phyloP scores from a whole-genome alignment of 208 protist genomes.

The Trypanosoma platydactyli region DNA sequence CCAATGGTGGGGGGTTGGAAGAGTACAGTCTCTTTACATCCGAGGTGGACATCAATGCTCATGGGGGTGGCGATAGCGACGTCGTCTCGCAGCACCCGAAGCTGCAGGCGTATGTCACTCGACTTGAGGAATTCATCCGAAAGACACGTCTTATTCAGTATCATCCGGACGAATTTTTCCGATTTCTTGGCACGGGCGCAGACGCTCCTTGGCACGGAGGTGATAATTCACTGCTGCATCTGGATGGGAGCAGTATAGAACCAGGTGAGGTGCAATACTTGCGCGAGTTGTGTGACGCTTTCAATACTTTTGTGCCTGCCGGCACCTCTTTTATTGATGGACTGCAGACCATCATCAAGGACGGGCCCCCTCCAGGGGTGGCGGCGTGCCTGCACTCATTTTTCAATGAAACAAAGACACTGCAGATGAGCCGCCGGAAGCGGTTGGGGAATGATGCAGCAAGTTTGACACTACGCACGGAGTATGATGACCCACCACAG shows the following conservation, averaged over 20 bases:
- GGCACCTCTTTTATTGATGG: slow-evolving; percentile 31
- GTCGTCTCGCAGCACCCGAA: slow-evolving; percentile 12
- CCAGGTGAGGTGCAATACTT: slow-evolving; percentile 52
- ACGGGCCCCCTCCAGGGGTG: slow-evolving; percentile 41
- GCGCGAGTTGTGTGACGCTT: slow-evolving; percentile 44
- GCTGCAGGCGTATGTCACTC: slow-evolving; percentile 62
- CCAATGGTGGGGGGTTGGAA: slow-evolving; percentile 17
- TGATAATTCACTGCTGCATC: slow-evolving; percentile 23
- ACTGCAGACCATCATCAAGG: slow-evolving; percentile 41
- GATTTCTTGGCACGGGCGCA: slow-evolving; percentile 28
- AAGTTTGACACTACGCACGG: slow-evolving; percentile 34
- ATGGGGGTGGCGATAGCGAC: neutral
- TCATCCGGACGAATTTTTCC: slow-evolving; percentile 81
- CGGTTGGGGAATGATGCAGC: slow-evolving; percentile 50
- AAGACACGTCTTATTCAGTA: slow-evolving; percentile 66
- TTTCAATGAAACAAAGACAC: slow-evolving; percentile 27
- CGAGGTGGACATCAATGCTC: neutral
- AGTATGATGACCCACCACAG: neutral
- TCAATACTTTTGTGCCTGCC: slow-evolving; percentile 32
- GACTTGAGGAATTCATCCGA: slow-evolving; percentile 60
- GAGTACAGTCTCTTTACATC: slow-evolving; percentile 33
- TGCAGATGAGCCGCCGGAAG: slow-evolving; percentile 28
- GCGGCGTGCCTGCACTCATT: slow-evolving; percentile 28
- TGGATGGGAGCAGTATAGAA: slow-evolving; percentile 46
- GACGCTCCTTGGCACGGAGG: neutral